phyloP scores from a whole-genome alignment of 2,329 filamentous ascomycete genomes.

The Aaosphaeria pasadenensis region DNA sequence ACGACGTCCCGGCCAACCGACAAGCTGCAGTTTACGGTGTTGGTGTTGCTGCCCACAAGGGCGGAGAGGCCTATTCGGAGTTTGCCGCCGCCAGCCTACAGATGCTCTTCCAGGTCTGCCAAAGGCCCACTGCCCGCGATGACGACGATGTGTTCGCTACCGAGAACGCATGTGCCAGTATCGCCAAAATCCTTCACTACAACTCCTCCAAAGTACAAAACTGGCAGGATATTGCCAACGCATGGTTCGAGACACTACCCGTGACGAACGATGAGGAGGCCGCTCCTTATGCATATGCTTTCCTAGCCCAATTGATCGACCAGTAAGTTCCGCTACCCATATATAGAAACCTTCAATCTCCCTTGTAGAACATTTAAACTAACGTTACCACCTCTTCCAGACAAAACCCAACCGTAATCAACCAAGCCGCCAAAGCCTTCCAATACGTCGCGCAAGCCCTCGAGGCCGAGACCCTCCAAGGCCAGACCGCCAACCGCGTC shows the following conservation, averaged over 20 bases:
- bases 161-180: constrained; percentile 93
- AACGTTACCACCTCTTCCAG: constrained; percentile 46
- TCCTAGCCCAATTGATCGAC: constrained; percentile 85
- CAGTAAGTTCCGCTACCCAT: constrained; percentile 64
- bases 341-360: background rate
- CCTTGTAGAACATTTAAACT: background rate
- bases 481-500: constrained; percentile 74
- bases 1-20: constrained; percentile 83
- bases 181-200: constrained; percentile 95
- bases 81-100: constrained; percentile 80
- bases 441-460: constrained; percentile 82
- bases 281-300: constrained; percentile 91
- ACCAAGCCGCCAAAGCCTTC: constrained; percentile 78
- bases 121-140: constrained; percentile 74
- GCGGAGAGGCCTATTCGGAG: constrained; percentile 80
- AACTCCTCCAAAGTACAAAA: constrained; percentile 76
- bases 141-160: constrained; percentile 97
- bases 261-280: constrained; percentile 96
- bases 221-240: constrained; percentile 69
- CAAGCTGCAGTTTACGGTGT: constrained; percentile 96
- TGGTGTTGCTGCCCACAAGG: constrained; percentile 90
- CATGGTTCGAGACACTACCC: constrained; percentile 89
- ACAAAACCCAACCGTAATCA: constrained; percentile 77
- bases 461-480: constrained; percentile 85
- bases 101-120: constrained; percentile 79